Percentiles rank a stretch among this genome's conserved stretches.
These are phyloP conservation scores for Chlorella sorokiniana DNA, from an alignment of 139 green algal species.

Conservation along the genomic window DNA sequence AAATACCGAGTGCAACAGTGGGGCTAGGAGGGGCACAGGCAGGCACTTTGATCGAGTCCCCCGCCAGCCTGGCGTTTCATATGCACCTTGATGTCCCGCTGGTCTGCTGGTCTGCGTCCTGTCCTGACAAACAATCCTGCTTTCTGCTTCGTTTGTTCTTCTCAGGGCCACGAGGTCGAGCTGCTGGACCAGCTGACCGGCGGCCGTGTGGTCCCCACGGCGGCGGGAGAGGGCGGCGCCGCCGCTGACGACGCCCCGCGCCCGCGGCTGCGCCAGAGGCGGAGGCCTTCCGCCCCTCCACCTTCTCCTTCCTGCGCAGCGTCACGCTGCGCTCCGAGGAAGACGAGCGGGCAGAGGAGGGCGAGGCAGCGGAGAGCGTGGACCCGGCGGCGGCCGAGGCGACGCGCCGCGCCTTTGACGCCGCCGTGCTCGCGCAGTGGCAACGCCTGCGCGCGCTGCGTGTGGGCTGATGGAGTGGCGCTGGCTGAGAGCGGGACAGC, in stretches of 20 bases:
- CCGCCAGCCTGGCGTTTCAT: too few relatives aligned
- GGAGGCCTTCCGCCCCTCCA: slow-evolving; percentile 22
- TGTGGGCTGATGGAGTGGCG: slow-evolving; percentile 7
- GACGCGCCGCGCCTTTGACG: slow-evolving; percentile 18
- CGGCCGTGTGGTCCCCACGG: slow-evolving; percentile 22
- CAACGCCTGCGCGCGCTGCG: slow-evolving; percentile 31
- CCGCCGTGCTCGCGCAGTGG: slow-evolving; percentile 37
- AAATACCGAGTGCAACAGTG: too few relatives aligned
- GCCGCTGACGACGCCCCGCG: background rate
- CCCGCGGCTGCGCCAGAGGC: background rate
- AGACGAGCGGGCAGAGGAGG: background rate
- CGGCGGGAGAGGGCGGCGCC: slow-evolving; percentile 5
- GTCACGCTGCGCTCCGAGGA: slow-evolving; percentile 25
- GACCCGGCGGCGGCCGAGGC: slow-evolving; percentile 24
- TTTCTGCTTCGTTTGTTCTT: background rate
- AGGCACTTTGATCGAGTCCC: too few relatives aligned
- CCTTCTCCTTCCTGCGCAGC: slow-evolving; percentile 42
- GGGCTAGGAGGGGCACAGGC: background rate
- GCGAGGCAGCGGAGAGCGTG: background rate
- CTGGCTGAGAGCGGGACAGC: background rate
- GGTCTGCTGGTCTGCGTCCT: too few relatives aligned
- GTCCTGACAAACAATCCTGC: too few relatives aligned
- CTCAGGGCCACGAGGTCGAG: slow-evolving; percentile 37
- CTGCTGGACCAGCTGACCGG: slow-evolving; percentile 43
- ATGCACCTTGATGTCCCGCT: too few relatives aligned